phyloP scores from a whole-genome alignment of 352 stramenopile genomes.

The Phytophthora citricola region DNA sequence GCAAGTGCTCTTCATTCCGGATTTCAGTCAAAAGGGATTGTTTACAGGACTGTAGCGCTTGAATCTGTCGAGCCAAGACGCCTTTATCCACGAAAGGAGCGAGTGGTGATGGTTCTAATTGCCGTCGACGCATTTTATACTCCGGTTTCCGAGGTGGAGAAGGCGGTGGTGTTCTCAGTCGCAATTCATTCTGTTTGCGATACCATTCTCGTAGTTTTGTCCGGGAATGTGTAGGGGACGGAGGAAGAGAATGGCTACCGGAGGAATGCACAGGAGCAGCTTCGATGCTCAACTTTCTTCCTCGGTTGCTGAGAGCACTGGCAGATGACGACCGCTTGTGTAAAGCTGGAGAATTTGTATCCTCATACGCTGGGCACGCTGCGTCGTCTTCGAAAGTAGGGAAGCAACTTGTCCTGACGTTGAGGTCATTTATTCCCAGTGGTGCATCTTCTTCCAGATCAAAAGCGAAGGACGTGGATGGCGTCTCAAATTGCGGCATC shows the following conservation, averaged over 20 bases:
- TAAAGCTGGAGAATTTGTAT: constrained; percentile 27
- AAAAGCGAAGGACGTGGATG: constrained; percentile 11
- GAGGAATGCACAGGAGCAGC: constrained; percentile 1
- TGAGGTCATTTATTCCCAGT: constrained; percentile 16
- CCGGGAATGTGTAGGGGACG: constrained; percentile 31
- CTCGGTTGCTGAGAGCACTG: constrained; percentile 22
- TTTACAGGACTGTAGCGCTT: constrained; percentile 70
- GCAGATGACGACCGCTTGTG: constrained; percentile 24
- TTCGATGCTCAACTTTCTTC: constrained; percentile 2
- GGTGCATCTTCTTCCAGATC: constrained; percentile 24
- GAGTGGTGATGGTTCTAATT: constrained; percentile 27
- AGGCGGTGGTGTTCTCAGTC: constrained; percentile 23
- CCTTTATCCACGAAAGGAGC: constrained; percentile 46
- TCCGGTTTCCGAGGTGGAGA: constrained; percentile 19
- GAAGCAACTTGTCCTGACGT: constrained; percentile 29
- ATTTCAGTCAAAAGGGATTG: constrained; percentile 71
- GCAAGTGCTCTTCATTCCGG: constrained; percentile 64
- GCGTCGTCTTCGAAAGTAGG: constrained; percentile 68
- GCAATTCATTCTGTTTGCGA: constrained; percentile 39
- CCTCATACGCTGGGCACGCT: constrained; percentile 68
- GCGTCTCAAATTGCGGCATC: not conserved
- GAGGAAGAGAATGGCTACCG: constrained; percentile 27
- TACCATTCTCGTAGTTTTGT: constrained; percentile 37
- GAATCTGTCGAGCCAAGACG: constrained; percentile 57
- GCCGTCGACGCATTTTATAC: constrained; percentile 7